These are phyloP conservation scores for Discostella stelligera DNA, from an alignment of 352 stramenopile species.

Conservation along the genomic window DNA sequence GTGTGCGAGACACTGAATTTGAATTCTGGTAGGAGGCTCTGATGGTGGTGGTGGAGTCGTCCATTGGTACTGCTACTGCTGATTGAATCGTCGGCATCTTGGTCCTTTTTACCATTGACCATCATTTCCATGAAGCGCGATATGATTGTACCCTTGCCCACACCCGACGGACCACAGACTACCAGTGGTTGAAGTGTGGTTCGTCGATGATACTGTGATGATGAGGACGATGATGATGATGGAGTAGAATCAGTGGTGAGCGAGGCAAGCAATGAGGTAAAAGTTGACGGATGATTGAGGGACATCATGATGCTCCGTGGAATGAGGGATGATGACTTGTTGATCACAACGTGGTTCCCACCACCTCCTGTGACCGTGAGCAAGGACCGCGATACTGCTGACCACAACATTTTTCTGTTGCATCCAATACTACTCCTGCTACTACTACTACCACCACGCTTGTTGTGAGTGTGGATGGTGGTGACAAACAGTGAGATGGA, in stretches of 20 bases:
- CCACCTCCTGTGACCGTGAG: background rate
- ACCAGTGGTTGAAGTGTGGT: slow-evolving; percentile 28
- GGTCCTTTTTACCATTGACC: background rate
- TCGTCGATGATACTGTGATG: background rate
- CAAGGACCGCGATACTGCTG: too few species aligned
- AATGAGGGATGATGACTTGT: background rate
- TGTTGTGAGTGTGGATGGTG: background rate
- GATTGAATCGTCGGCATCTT: background rate
- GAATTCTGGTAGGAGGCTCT: slow-evolving; percentile 53
- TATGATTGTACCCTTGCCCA: slow-evolving; percentile 64
- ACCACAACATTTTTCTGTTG: background rate
- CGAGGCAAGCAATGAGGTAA: too few species aligned
- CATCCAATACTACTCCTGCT: too few species aligned
- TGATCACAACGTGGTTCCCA: background rate
- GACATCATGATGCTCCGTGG: too few species aligned
- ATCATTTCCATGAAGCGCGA: slow-evolving; percentile 40
- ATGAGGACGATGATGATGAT: background rate
- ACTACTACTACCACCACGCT: too few species aligned
- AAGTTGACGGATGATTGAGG: background rate
- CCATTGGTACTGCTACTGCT: background rate
- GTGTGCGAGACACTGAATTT: slow-evolving; percentile 94
- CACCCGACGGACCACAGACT: slow-evolving; percentile 50
- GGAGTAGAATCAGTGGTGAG: background rate
- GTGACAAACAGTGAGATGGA: background rate
- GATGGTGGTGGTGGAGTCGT: background rate